Percentiles rank a stretch among this genome's conserved stretches.
Evolutionary conservation across 345 rosid species (phyloP).

Genomic region (Populus deltoides): DNA sequence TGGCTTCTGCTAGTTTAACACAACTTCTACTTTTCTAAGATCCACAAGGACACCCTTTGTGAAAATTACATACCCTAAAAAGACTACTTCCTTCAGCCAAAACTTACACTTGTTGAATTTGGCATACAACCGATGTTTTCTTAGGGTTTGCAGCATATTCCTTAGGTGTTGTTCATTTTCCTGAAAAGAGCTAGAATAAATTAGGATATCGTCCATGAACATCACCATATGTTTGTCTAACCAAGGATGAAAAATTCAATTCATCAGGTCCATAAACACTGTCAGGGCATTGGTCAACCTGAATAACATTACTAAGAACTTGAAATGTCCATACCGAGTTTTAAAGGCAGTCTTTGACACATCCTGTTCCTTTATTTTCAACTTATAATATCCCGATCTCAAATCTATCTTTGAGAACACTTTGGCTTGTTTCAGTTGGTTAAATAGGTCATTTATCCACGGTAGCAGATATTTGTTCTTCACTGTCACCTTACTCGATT

Average conservation of each 20-base stretch:
- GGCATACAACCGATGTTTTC: background rate
- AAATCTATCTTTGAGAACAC: too few species aligned
- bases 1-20: background rate
- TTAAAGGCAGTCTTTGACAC: background rate
- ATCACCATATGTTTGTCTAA: background rate
- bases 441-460: too few species aligned
- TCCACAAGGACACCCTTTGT: background rate
- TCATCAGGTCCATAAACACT: background rate
- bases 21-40: background rate
- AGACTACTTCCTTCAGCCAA: background rate
- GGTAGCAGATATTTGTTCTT: too few species aligned
- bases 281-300: background rate
- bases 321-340: background rate
- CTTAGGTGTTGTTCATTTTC: background rate
- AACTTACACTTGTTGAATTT: background rate
- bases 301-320: background rate
- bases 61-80: background rate
- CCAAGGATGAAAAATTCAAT: background rate
- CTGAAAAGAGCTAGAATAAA: background rate
- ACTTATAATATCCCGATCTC: background rate
- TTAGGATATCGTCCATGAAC: conserved; percentile 2
- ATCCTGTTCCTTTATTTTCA: background rate
- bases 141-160: background rate
- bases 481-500: too few species aligned
- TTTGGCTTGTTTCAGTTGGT: too few species aligned